Evolutionary conservation across 495 filamentous ascomycete genomes (phyloP), one percentile per base, ranked within the genome.

Genomic region (Daldinia vernicosa): DNA sequence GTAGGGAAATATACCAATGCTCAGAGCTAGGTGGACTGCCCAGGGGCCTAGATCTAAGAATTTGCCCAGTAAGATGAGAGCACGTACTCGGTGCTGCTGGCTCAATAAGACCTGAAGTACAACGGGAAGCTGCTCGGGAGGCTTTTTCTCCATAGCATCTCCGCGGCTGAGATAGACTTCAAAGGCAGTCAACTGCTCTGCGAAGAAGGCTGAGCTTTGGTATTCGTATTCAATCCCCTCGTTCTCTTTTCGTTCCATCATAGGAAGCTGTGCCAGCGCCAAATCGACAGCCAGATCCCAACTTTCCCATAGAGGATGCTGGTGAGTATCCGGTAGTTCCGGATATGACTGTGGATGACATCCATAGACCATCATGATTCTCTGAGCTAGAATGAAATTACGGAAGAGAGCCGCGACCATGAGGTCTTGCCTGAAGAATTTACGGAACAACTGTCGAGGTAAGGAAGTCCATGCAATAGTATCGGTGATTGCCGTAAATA

Each of bases 1-100:
- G 71, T 99, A 99, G 0, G 95, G 95, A 79, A 99, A 99, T 54
- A 99, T 99, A 30, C 95, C 95, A 66, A 99, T 99, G 75, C 93
- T 97, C 22, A 99, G 82, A 6, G 95, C 95, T 51, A 98, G 86
- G 77, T 97, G 94, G 24, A 99, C 95, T 33, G 95, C 96, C 95
- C 95, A 99, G 6, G 95, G 95, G 0, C 95, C 95, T 32, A 98
- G 84, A 75, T 99, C 95, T 3, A 99, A 80, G 74, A 99, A 99
- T 51, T 92, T 93, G 71, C 93, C 95, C 0, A 99, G 87, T 15
- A 99, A 82, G 53, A 99, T 96, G 70, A 99, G 83, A 7, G 95
- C 95, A 60, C 95, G 84, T n/a, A 99, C 85, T 59, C 95, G 84
- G 78, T 99, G 95, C 65, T 95, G 93, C 77, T 99, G 95, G 76